Base-by-base conservation (phyloP, 2,329 filamentous ascomycete genomes). In the Trichoderma sp. region DNA sequence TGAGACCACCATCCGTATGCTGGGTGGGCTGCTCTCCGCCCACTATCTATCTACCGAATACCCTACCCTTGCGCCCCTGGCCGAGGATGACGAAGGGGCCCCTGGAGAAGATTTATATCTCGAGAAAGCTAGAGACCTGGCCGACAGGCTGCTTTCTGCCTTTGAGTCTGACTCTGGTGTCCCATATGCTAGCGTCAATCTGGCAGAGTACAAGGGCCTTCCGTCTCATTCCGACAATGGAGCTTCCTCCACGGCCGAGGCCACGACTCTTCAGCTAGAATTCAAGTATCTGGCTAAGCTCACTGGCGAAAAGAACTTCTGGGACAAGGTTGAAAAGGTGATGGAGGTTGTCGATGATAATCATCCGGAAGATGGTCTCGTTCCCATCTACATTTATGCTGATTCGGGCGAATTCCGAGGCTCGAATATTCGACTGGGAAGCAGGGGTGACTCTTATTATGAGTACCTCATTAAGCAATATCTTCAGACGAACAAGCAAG, bases 391-490 rank as follows among this genome's bases (percentile, higher is more conserved):
- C 84, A 93, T 99, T 79, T 92, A 95, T 82, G 91, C 97, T 4
- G 90, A 92, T 33, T 91, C 87, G 14, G 97, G 97, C 75, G 86
- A 91, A 71, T 99, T 98, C 85, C 89, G 91, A 68, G 95, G 94
- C 24, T 85, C 91, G 24, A 97, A 98, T 81, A 96, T 99, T 80
- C 93, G 97, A 21, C 89, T 98, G 27, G 97, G 97, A 53, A 98
- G 95, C 83, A 91, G 97, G 77, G 97, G 97, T 63, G 97, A 99
- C 86, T 98, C 95, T 65, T 99, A 98, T 85, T 99, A 99, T 85
- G 95, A 99, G 85, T 99, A 99, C 83, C 91, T 99, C 68, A 97
- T 98, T 87, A 99, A 99, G 86, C 97, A 99, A 83, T 98, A 97
- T 82, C 88, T 98, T 24, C 97, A 99, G 84, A 99, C 97, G 14